Conservation (phyloP, 129 eudicot species). For the Solidago caesia region DNA sequence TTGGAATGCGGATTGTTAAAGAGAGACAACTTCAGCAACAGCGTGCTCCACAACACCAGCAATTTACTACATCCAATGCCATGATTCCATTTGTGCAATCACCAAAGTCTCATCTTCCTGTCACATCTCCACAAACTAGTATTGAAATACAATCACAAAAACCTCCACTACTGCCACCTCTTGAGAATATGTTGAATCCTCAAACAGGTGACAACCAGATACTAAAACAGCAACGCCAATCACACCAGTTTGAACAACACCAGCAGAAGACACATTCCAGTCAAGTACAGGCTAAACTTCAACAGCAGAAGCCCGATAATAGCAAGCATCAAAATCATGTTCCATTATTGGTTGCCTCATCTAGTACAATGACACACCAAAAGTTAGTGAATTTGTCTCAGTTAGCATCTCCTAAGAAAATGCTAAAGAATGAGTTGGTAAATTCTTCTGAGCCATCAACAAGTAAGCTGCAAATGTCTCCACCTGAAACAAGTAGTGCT, state of each 20-base stretch:
- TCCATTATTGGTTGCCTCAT: background rate
- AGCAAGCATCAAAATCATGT: slow-evolving; percentile 10
- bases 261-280: slow-evolving; percentile 33
- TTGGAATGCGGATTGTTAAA: slow-evolving; percentile 58
- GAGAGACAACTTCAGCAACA: slow-evolving; percentile 44
- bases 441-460: slow-evolving; percentile 36
- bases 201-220: slow-evolving; percentile 49
- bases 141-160: slow-evolving; percentile 41
- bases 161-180: slow-evolving; percentile 43
- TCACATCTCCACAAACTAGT: slow-evolving; percentile 57
- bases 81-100: slow-evolving; percentile 15
- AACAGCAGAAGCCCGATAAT: slow-evolving; percentile 29
- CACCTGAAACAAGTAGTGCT: slow-evolving; percentile 16
- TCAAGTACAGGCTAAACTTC: slow-evolving; percentile 29
- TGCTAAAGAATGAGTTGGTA: slow-evolving; percentile 33
- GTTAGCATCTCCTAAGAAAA: slow-evolving; percentile 29
- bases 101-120: slow-evolving; percentile 52
- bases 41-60: slow-evolving; percentile 35
- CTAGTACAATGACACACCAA: slow-evolving; percentile 17
- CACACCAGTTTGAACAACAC: slow-evolving; percentile 41
- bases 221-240: slow-evolving; percentile 45
- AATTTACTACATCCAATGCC: slow-evolving; percentile 49
- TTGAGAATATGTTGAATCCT: slow-evolving; percentile 27
- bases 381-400: slow-evolving; percentile 47
- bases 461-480: slow-evolving; percentile 31